phyloP scores from a whole-genome alignment of 805 yeast genomes.

The Yarrowia divulgata region DNA sequence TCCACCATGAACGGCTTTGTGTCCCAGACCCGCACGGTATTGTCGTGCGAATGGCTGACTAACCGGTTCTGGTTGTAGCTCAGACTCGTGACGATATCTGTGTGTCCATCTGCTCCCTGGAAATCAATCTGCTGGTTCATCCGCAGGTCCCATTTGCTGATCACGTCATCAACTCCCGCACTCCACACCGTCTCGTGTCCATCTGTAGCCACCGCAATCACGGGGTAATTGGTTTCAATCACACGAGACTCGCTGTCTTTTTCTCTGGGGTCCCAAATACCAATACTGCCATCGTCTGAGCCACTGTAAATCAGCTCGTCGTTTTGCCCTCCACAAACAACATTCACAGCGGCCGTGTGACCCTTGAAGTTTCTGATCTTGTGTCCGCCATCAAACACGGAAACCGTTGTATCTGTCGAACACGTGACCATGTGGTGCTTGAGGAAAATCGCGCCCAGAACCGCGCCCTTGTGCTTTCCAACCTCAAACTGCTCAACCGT shows the following conservation, averaged over 20 bases:
- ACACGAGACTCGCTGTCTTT: constrained; percentile 55
- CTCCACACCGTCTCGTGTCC: constrained; percentile 58
- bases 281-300: constrained; percentile 68
- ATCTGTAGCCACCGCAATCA: constrained; percentile 59
- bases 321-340: constrained; percentile 54
- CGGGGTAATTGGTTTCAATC: constrained; percentile 60
- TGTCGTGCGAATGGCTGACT: constrained; percentile 63
- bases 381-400: constrained; percentile 65
- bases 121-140: constrained; percentile 45
- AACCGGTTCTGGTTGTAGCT: constrained; percentile 58
- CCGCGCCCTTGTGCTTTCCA: constrained; percentile 68
- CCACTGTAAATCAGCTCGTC: constrained; percentile 58
- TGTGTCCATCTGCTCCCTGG: constrained; percentile 58
- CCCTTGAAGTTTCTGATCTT: constrained; percentile 62
- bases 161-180: constrained; percentile 72
- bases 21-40: constrained; percentile 64
- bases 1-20: constrained; percentile 56
- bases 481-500: constrained; percentile 56
- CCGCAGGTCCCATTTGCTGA: constrained; percentile 67
- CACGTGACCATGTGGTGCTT: constrained; percentile 59
- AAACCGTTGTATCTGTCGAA: constrained; percentile 68
- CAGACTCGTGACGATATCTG: constrained; percentile 63
- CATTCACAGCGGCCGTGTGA: constrained; percentile 63
- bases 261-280: constrained; percentile 71
- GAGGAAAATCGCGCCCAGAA: constrained; percentile 66